These are phyloP conservation scores for Botrytis squamosa DNA, from an alignment of 2,329 filamentous ascomycete species.

Conservation along the genomic window DNA sequence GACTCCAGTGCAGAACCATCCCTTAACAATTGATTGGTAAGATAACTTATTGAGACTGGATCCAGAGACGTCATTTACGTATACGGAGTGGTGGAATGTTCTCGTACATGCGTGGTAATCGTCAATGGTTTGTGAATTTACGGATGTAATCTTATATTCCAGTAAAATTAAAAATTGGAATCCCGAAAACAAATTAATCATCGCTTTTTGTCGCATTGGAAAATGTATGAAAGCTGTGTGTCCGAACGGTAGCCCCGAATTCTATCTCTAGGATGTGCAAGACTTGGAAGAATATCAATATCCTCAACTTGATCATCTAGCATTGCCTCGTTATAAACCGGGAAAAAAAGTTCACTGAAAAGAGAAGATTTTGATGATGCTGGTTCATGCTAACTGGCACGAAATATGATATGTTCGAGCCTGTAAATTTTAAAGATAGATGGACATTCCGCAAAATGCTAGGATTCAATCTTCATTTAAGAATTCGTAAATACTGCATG, in stretches of 20 bases:
- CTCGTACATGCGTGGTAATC: not conserved
- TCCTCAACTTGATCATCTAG: not conserved
- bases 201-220: not conserved
- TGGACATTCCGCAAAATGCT: not conserved
- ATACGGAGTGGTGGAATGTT: not conserved
- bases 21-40: not conserved
- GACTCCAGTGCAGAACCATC: not conserved
- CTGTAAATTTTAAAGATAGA: not conserved
- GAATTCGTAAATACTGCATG: not conserved
- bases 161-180: not conserved
- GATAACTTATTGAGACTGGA: not conserved
- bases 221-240: not conserved
- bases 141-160: not conserved
- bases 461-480: not conserved
- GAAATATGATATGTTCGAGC: not conserved
- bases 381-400: not conserved
- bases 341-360: not conserved
- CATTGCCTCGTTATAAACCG: not conserved
- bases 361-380: not conserved
- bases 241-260: no score
- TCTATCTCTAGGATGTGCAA: not conserved
- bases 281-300: not conserved
- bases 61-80: not conserved
- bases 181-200: not conserved
- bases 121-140: not conserved